These are phyloP conservation scores for Filobasidium floriforme DNA, from an alignment of 768 basidiomycete species.

Conservation along the genomic window DNA sequence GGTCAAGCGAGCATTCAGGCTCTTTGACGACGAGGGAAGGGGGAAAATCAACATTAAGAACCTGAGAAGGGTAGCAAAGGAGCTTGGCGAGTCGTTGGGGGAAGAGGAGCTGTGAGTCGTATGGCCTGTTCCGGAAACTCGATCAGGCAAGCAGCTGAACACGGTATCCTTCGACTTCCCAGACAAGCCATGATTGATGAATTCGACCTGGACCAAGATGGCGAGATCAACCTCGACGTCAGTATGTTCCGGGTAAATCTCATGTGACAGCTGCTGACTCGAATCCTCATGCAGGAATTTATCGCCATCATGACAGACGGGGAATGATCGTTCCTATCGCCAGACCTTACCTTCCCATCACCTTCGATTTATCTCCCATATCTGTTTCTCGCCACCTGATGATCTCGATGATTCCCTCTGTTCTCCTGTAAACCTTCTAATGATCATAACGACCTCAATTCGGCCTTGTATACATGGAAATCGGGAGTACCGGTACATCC, in stretches of 20 bases:
- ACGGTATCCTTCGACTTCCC: conserved; percentile 8
- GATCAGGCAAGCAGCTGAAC: not conserved
- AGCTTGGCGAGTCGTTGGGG: conserved; percentile 88
- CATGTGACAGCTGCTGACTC: not conserved
- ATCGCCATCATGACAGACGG: conserved; percentile 96
- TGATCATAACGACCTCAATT: conserved; percentile 7
- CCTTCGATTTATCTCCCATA: not conserved
- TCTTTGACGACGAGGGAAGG: conserved; percentile 93
- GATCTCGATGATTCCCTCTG: conserved; percentile 9
- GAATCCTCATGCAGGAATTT: conserved; percentile 68
- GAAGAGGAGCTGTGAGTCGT: conserved; percentile 87
- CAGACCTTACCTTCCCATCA: not conserved
- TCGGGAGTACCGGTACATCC: not conserved
- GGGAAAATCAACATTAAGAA: conserved; percentile 90
- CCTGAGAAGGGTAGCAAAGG: conserved; percentile 85
- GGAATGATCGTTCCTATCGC: conserved; percentile 24
- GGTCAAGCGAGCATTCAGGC: conserved; percentile 86
- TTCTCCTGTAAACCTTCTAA: not conserved
- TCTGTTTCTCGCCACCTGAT: conserved; percentile 7
- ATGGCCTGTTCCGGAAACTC: not conserved
- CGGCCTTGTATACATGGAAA: not conserved
- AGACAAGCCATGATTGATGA: conserved; percentile 99
- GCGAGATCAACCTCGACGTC: conserved; percentile 64
- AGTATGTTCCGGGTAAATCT: not conserved
- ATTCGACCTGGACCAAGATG: conserved; percentile 96